Evolutionary conservation across 371 early-diverging fungal species (phyloP).

Genomic region (Circinella umbellata): DNA sequence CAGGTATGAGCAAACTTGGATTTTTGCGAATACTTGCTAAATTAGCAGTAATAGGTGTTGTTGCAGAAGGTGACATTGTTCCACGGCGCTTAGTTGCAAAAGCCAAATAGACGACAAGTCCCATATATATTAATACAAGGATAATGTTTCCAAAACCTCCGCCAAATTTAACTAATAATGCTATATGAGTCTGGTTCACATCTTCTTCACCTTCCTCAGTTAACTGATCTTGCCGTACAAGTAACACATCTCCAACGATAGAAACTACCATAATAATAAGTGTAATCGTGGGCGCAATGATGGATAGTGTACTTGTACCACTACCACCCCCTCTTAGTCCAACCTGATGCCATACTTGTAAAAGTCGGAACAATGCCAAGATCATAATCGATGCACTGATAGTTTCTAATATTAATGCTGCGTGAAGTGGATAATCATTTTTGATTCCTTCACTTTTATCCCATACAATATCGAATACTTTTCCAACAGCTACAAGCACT

Average conservation of each 20-base stretch:
- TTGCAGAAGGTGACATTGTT: neutral
- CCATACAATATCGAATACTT: slow-evolving; percentile 20
- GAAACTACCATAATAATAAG: neutral
- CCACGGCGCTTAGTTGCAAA: neutral
- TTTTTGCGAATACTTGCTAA: neutral
- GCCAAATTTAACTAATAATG: neutral
- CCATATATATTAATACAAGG: neutral
- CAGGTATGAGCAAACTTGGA: slow-evolving; percentile 6
- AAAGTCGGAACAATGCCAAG: slow-evolving; percentile 15
- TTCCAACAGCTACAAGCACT: slow-evolving; percentile 10
- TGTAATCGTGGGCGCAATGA: slow-evolving; percentile 3
- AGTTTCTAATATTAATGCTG: slow-evolving; percentile 12
- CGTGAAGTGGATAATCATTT: slow-evolving; percentile 18
- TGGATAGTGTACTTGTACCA: neutral
- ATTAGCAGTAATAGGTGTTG: neutral
- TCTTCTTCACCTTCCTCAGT: slow-evolving; percentile 4
- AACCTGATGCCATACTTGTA: slow-evolving; percentile 17
- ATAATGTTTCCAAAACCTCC: neutral
- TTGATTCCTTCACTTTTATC: slow-evolving; percentile 8
- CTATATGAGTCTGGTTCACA: slow-evolving; percentile 2
- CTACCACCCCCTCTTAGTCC: slow-evolving; percentile 9
- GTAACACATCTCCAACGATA: slow-evolving; percentile 3
- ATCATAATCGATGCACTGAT: slow-evolving; percentile 6
- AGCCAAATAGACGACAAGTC: neutral
- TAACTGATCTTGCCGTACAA: slow-evolving; percentile 7